These are phyloP conservation scores for Penicillium sp. DNA, from an alignment of 2,329 filamentous ascomycete species.

Conservation along the genomic window DNA sequence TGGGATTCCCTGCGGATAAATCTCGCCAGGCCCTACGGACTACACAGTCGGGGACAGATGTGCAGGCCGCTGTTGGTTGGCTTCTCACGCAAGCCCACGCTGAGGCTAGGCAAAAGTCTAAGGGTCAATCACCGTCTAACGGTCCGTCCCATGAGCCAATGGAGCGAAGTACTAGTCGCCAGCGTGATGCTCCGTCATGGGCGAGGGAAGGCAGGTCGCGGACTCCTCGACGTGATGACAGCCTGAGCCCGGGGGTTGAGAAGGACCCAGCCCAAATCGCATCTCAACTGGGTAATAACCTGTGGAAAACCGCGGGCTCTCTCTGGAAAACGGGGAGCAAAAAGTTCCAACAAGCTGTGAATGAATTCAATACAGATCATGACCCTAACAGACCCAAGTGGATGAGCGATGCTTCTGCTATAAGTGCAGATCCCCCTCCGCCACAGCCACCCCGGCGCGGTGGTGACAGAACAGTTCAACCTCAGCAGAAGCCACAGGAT, in stretches of 20 bases:
- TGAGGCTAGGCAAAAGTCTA: constrained; percentile 67
- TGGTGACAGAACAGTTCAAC: constrained; percentile 17
- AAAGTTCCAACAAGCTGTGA: constrained; percentile 83
- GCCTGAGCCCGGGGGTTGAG: constrained; percentile 48
- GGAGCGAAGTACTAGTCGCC: constrained; percentile 28
- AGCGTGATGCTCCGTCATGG: constrained; percentile 53
- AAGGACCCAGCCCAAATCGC: constrained; percentile 76
- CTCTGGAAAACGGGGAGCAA: constrained; percentile 94
- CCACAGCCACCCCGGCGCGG: constrained; percentile 16
- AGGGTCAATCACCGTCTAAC: constrained; percentile 26
- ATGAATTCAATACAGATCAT: constrained; percentile 69
- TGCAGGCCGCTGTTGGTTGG: constrained; percentile 83
- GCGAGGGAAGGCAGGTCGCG: constrained; percentile 50
- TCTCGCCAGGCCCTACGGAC: constrained; percentile 73
- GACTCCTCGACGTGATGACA: constrained; percentile 25
- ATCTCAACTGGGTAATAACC: constrained; percentile 70
- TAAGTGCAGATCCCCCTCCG: constrained; percentile 22
- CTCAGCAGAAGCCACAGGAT: constrained; percentile 17
- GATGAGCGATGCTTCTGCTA: constrained; percentile 68
- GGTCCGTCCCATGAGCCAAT: constrained; percentile 16
- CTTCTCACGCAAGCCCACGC: constrained; percentile 86
- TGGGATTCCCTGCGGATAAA: constrained; percentile 84
- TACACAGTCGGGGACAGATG: constrained; percentile 71
- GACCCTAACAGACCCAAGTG: constrained; percentile 84
- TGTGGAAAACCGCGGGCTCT: constrained; percentile 91